A percentile compares a stretch with the other conserved stretches of the same genome.
Evolutionary conservation across 345 rosid species (phyloP).

Genomic region (Sisymbrium irio): DNA sequence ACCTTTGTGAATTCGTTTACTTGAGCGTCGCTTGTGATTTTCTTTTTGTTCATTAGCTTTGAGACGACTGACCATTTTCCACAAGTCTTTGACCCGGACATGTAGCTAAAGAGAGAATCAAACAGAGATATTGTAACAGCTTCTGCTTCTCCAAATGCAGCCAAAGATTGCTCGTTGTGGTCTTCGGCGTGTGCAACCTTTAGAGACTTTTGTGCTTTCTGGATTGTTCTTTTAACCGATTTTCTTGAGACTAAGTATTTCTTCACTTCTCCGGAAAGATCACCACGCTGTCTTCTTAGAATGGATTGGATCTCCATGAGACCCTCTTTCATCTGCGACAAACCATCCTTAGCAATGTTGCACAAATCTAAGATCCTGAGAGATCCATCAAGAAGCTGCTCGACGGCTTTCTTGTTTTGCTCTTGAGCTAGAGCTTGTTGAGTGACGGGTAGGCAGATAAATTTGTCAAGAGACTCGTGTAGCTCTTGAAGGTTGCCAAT

Average conservation of each 20-base stretch:
- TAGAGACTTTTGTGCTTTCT: constrained; percentile 20
- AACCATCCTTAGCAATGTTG: constrained; percentile 33
- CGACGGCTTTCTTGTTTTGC: constrained; percentile 11
- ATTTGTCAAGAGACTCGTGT: constrained; percentile 30
- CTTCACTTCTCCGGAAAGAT: constrained; percentile 9
- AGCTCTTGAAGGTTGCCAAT: constrained; percentile 32
- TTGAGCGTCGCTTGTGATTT: constrained; percentile 10
- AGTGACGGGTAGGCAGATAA: constrained; percentile 25
- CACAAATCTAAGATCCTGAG: constrained; percentile 36
- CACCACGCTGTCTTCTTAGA: constrained; percentile 23
- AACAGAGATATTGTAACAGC: constrained; percentile 13
- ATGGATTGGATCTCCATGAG: constrained; percentile 32
- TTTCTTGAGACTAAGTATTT: constrained; percentile 30
- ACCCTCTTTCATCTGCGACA: constrained; percentile 35
- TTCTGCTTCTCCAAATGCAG: constrained; percentile 32
- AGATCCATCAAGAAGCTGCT: constrained; percentile 40
- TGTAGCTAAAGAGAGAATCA: constrained; percentile 35
- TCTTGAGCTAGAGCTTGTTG: constrained; percentile 35
- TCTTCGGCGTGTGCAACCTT: constrained; percentile 7
- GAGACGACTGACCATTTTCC: constrained; percentile 18
- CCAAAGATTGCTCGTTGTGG: neutral
- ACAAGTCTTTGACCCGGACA: constrained; percentile 22
- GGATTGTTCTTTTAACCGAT: constrained; percentile 12
- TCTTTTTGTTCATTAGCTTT: constrained; percentile 21
- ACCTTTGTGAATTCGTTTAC: constrained; percentile 15